Evolutionary conservation across 768 basidiomycete species (phyloP), one percentile per base, ranked within the genome.

Genomic region (Boletus bicolor): DNA sequence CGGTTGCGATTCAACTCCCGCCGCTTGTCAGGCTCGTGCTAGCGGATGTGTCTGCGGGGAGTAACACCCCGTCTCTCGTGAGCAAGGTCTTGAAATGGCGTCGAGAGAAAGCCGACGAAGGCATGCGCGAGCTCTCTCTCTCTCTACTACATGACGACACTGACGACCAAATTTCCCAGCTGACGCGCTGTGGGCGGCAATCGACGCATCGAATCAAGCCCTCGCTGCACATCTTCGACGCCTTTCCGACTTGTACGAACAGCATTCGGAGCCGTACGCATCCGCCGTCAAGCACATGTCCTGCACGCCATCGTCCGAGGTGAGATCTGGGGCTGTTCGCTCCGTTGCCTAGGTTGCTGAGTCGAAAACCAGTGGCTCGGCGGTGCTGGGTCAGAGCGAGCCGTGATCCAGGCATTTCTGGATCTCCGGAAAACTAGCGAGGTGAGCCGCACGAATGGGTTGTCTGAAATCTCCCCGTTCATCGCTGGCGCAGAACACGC

Each of bases 41-140:
- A 21, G 97, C 95, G 26, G 97, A 99, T 67, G 93, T 98, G 15
- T 91, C 97, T 64, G 93, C 91, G 9, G 97, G 97, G 10, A 95
- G 91, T 61, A 91, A 98, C 65, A 98, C 97, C 2, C 97, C 97
- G 2, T 91, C 91, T 41, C 83, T 98, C 41, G 93, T 95, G 11
- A 85, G 91, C 32, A 87, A 91, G 70, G 97, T 99, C 4, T 74
- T 97, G 59, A 85, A 84, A 63, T 98, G 96, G 96, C 82, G 91
- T 42, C 82, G 83, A 64, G 82, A 85, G 42, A 78, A 87, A 44
- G 71, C 75, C 14, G 75, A 72, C 34, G 75, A 82, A 69, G 86
- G 91, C 83, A 59, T 54, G 54, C 28, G 38, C 32, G n/a, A n/a
- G n/a, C 19, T 19, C 19, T 3, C 6, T 17, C 24, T 34, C n/a